Base-by-base conservation (phyloP, 164 flowering plant genomes). In the Vitis vinifera region DNA sequence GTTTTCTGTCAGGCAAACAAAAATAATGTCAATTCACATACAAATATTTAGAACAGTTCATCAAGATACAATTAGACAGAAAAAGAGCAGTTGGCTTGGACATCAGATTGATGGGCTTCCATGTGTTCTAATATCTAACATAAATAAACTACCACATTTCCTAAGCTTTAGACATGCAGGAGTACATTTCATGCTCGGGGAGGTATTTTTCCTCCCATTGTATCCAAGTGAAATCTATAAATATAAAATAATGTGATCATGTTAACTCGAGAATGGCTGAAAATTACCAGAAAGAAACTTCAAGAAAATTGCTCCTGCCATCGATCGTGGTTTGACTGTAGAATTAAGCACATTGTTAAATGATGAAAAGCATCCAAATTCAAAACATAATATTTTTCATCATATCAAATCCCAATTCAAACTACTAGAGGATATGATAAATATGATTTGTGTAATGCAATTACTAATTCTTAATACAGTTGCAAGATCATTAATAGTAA, bases 241-340 rank as follows among this genome's bases (percentile, higher is more conserved):
- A 51, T 9, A 30, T 37, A 16, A 27, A 55, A 4, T 30, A 15
- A 29, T 52, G 6, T 9, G 52, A 12, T 53, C 23, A n/a, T 15
- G 37, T 12, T 19, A 49, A 27, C 37, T 31, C 50, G 14, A n/a
- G 31, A 30, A 30, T 11, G 56, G 1, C 29, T 7, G 10, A 15
- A 63, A 1, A 63, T 66, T 86, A 94, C 98, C 98, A 77, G 96
- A 66, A 73, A 91, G 91, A 70, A 88, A 83, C 77, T 89, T 93
- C 81, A 87, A 80, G 78, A 93, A 93, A 50, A 81, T 83, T 66
- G 91, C 94, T 67, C 96, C 96, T 8, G 82, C 85, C 69, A 86
- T 51, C 19, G 89, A 77, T 55, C 91, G 75, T 65, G 97, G 97
- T 70, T 91, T 91, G 29, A 84, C 97, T 94, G 93, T 63, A 76